Evolutionary conservation across 176 grass and related monocot species (phyloP).

Genomic region (Ampelocalamus luodianensis): DNA sequence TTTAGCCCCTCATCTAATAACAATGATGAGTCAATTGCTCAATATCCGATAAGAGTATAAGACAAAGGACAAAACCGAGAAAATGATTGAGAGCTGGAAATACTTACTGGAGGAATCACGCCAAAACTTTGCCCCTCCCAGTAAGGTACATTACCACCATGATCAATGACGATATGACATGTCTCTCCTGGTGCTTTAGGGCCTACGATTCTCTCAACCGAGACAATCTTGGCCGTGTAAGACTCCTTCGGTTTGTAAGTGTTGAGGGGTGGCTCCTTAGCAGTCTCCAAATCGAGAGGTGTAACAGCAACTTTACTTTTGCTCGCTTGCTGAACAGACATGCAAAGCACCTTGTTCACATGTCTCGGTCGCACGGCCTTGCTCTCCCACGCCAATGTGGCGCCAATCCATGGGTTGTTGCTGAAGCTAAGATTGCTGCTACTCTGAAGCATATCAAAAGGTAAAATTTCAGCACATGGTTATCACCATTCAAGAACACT

Average conservation of each 20-base stretch:
- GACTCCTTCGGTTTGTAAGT: slow-evolving; percentile 79
- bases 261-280: slow-evolving; percentile 82
- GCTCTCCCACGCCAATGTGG: slow-evolving; percentile 46
- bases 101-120: slow-evolving; percentile 83
- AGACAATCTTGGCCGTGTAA: slow-evolving; percentile 84
- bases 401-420: slow-evolving; percentile 56
- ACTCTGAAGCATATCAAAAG: slow-evolving; percentile 48
- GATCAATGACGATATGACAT: slow-evolving; percentile 95
- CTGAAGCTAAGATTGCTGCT: slow-evolving; percentile 53
- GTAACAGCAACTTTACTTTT: slow-evolving; percentile 62
- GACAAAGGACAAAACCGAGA: background rate
- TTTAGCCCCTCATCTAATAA: background rate
- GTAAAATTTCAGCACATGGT: background rate
- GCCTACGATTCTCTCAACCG: slow-evolving; percentile 77
- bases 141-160: slow-evolving; percentile 86
- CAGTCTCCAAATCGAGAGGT: slow-evolving; percentile 69
- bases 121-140: slow-evolving; percentile 97
- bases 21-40: background rate
- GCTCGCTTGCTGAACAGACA: slow-evolving; percentile 60
- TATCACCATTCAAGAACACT: background rate
- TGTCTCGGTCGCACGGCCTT: slow-evolving; percentile 38
- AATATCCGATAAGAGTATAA: background rate
- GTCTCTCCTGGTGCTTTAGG: slow-evolving; percentile 88
- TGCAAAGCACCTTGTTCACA: slow-evolving; percentile 55
- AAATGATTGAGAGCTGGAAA: background rate